These are phyloP conservation scores for Chaetomiaceae sp. DNA, from an alignment of 2,329 filamentous ascomycete genomes.

Conservation along the genomic window DNA sequence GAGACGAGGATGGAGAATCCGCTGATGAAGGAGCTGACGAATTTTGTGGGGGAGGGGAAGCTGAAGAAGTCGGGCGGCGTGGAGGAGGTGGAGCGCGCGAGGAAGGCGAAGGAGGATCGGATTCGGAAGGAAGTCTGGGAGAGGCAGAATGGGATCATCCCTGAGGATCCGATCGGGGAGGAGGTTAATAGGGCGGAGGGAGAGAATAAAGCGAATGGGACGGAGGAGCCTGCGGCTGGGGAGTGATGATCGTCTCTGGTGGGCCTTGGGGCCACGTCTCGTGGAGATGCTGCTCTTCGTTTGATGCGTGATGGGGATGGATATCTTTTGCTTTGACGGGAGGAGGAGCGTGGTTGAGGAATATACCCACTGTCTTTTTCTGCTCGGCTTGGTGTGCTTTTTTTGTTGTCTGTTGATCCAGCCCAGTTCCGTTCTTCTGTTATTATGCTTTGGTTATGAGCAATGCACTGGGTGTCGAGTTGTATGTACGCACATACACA, in stretches of 20 bases:
- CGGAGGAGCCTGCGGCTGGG: not conserved
- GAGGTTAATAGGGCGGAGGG: slow-evolving; percentile 31
- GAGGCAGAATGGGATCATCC: slow-evolving; percentile 54
- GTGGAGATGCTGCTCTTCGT: not conserved
- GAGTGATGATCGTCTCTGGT: not conserved
- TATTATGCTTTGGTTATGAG: not conserved
- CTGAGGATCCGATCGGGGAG: slow-evolving; percentile 36
- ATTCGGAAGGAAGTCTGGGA: slow-evolving; percentile 77
- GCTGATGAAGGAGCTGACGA: slow-evolving; percentile 78
- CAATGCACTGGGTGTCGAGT: not conserved
- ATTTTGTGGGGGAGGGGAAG: slow-evolving; percentile 83
- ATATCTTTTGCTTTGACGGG: not conserved
- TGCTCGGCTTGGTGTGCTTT: not conserved
- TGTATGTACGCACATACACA: no score
- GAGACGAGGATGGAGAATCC: slow-evolving; percentile 68
- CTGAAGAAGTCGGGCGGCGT: slow-evolving; percentile 95
- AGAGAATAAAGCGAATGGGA: slow-evolving; percentile 30
- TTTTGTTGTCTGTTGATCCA: not conserved
- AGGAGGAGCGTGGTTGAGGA: slow-evolving; percentile 2
- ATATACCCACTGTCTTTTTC: slow-evolving; percentile 17
- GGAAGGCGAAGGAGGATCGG: slow-evolving; percentile 80
- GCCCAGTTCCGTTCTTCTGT: not conserved
- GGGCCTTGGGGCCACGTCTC: no score
- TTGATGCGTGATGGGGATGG: not conserved
- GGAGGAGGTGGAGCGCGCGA: slow-evolving; percentile 83